phyloP scores from a whole-genome alignment of 2,329 filamentous ascomycete genomes.

The Curvularia spicifera region DNA sequence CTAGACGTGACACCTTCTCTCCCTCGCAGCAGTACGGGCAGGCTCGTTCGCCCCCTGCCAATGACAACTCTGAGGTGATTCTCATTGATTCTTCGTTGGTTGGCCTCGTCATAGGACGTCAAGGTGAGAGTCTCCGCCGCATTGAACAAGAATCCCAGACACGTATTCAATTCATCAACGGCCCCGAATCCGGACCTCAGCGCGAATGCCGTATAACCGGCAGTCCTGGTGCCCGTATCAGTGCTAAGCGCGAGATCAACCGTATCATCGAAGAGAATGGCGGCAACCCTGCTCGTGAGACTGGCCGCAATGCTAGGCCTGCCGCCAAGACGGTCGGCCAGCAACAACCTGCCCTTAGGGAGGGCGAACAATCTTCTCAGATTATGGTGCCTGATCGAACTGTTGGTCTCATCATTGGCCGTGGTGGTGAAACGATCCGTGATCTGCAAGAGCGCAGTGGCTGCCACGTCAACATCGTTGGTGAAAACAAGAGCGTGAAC shows the following conservation, averaged over 20 bases:
- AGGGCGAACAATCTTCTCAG: conserved; percentile 84
- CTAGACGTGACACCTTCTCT: conserved; percentile 66
- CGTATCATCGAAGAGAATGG: conserved; percentile 87
- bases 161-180: conserved; percentile 85
- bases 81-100: conserved; percentile 86
- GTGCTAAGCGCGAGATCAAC: conserved; percentile 83
- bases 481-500: conserved; percentile 90
- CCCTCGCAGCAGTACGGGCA: conserved; percentile 63
- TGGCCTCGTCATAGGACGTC: conserved; percentile 86
- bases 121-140: conserved; percentile 85
- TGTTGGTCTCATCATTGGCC: conserved; percentile 91
- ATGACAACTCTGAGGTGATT: conserved; percentile 81
- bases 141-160: conserved; percentile 84
- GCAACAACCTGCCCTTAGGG: conserved; percentile 63
- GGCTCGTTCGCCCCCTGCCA: conserved; percentile 64
- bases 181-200: conserved; percentile 73
- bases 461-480: conserved; percentile 96
- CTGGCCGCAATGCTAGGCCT: conserved; percentile 49
- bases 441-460: conserved; percentile 89
- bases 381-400: conserved; percentile 96
- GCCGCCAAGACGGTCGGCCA: conserved; percentile 47
- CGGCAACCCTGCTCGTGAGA: conserved; percentile 55
- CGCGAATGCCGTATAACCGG: conserved; percentile 88
- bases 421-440: conserved; percentile 89
- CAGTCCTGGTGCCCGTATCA: conserved; percentile 70